Evolutionary conservation across 2,329 filamentous ascomycete genomes (phyloP).

Genomic region (Penicillium sp.): DNA sequence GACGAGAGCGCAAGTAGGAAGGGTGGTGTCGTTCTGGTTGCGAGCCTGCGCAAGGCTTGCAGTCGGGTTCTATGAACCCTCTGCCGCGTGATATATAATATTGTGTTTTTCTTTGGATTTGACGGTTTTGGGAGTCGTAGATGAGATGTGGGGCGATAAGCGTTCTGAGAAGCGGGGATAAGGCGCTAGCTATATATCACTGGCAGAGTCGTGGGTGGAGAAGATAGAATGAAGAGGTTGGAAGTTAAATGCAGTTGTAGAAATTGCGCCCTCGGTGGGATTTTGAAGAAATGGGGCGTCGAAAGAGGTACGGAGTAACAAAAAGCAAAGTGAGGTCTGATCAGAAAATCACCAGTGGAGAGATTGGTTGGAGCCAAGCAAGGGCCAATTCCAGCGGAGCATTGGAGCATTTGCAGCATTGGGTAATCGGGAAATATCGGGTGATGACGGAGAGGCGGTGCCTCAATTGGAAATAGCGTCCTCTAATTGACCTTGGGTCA

Average conservation of each 20-base stretch:
- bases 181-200: constrained; percentile 8
- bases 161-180: constrained; percentile 23
- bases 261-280: background rate
- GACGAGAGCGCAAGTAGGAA: constrained; percentile 25
- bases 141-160: constrained; percentile 30
- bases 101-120: constrained; percentile 9
- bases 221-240: background rate
- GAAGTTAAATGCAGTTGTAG: background rate
- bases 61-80: constrained; percentile 30
- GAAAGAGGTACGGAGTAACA: constrained; percentile 4
- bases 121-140: constrained; percentile 8
- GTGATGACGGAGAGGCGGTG: constrained; percentile 17
- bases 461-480: constrained; percentile 7
- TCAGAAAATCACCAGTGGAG: constrained; percentile 17
- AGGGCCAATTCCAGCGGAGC: constrained; percentile 11
- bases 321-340: constrained; percentile 24
- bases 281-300: constrained; percentile 8
- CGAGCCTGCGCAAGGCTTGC: constrained; percentile 20
- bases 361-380: constrained; percentile 21
- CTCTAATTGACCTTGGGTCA: background rate
- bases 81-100: constrained; percentile 16
- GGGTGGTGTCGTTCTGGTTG: constrained; percentile 20
- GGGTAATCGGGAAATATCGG: constrained; percentile 15
- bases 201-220: background rate
- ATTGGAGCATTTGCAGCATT: background rate